Conservation (phyloP, 495 filamentous ascomycete genomes). For the Tuber brumale region DNA sequence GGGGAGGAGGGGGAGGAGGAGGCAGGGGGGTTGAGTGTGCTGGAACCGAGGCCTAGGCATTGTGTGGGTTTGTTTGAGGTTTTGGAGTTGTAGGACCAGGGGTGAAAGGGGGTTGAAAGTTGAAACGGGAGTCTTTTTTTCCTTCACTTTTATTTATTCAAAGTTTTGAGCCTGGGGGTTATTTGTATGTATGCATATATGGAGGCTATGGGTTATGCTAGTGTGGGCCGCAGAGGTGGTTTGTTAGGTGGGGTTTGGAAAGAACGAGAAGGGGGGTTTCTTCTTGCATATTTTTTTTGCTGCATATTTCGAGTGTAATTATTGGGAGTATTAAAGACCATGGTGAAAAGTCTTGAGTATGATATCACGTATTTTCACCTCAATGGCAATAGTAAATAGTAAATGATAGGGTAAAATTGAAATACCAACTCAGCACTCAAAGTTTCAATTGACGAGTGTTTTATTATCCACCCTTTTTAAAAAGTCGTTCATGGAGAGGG, state of each 20-base stretch:
- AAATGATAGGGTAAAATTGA: no score
- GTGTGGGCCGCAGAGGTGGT: not conserved
- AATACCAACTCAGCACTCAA: no score
- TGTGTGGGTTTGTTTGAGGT: conserved; percentile 17
- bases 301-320: not conserved
- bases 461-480: no score
- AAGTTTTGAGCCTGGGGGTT: not conserved
- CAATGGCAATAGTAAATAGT: no score
- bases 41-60: conserved; percentile 16
- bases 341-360: no score
- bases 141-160: not conserved
- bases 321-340: not conserved
- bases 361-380: no score
- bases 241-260: not conserved
- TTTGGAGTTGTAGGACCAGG: not conserved
- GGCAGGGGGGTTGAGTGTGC: conserved; percentile 7
- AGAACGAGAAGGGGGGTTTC: not conserved
- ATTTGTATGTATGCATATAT: not conserved
- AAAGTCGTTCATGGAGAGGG: no score
- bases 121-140: not conserved
- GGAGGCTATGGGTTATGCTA: not conserved
- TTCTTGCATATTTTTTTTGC: not conserved
- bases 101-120: not conserved
- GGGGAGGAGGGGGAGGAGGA: not conserved
- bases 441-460: no score